Evolutionary conservation across 345 rosid genomes (phyloP), one percentile per base, ranked within the genome.

Genomic region (Erucastrum elatum): DNA sequence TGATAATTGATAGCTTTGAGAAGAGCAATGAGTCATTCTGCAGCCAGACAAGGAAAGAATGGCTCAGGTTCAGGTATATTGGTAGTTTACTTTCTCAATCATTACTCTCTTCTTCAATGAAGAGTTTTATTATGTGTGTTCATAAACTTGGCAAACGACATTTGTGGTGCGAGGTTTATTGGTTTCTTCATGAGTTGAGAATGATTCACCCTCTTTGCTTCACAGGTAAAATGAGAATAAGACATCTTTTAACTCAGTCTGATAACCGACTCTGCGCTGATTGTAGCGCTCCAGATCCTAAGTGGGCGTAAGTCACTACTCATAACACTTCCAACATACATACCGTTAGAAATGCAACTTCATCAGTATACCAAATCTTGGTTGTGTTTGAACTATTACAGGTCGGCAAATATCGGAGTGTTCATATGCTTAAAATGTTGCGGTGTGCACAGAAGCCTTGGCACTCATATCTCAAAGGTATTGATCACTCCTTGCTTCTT

Each of bases 331-430:
- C 39, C 34, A 21, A 55, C 60, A 56, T 2, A 0, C 41, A 35
- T 35, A 4, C 31, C 21, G 12, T 33, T 34, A 61, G 6, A 51
- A 37, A 65, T 65, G 53, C 17, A 15, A 10, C 51, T 12, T n/a
- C 35, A 61, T 56, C 61, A 27, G 1, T 17, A 3, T 56, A 21
- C 31, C 31, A 59, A 10, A 26, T 56, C 61, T 56, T 56, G 61
- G 61, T 21, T 21, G 21, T 21, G 21, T 21, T 21, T 21, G 21
- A 21, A 21, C 17, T 74, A 8, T 68, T 88, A 66, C 96, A 95
- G 99, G 87, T 95, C 99, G 33, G 93, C 93, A 63, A 95, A 95
- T 80, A 93, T 95, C 62, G 99, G 99, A 75, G 99, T 95, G 64
- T 95, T 95, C 77, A 77, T 95, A 75, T 95, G 99, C 87, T 84